phyloP scores from a whole-genome alignment of 345 rosid species.

The Populus tremula region DNA sequence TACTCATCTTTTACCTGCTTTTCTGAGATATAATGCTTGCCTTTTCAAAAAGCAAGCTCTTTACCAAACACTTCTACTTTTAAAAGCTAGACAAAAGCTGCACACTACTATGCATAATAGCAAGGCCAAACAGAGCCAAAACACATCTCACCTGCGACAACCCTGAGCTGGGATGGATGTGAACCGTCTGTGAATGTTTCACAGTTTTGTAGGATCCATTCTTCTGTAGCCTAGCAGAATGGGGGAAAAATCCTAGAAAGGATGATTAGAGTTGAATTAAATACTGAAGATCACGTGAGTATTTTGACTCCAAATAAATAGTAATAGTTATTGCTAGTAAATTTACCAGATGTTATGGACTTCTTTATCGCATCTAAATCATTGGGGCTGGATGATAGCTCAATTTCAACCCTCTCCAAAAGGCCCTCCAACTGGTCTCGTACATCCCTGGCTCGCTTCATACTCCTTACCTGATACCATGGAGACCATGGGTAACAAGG shows the following conservation, averaged over 20 bases:
- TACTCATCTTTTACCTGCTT: too few relatives aligned
- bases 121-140: not conserved
- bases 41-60: too few relatives aligned
- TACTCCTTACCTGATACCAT: conserved; percentile 77
- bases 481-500: conserved; percentile 17
- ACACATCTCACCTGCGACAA: conserved; percentile 60
- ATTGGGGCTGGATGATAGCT: conserved; percentile 52
- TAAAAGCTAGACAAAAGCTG: not conserved
- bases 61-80: too few relatives aligned
- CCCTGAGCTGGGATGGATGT: conserved; percentile 93
- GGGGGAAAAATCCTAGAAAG: conserved; percentile 76
- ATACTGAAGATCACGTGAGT: conserved; percentile 8
- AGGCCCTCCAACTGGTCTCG: conserved; percentile 95
- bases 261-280: conserved; percentile 10
- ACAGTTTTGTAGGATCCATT: conserved; percentile 87
- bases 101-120: too few relatives aligned
- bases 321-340: not conserved
- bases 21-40: too few relatives aligned
- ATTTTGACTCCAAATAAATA: not conserved
- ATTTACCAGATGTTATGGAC: conserved; percentile 77
- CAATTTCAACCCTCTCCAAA: conserved; percentile 95
- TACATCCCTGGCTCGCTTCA: conserved; percentile 95
- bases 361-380: conserved; percentile 76
- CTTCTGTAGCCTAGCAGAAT: conserved; percentile 85
- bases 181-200: conserved; percentile 89